Evolutionary conservation across 257 asterid genomes (phyloP).

Genomic region (Solanum lycopersicoides): DNA sequence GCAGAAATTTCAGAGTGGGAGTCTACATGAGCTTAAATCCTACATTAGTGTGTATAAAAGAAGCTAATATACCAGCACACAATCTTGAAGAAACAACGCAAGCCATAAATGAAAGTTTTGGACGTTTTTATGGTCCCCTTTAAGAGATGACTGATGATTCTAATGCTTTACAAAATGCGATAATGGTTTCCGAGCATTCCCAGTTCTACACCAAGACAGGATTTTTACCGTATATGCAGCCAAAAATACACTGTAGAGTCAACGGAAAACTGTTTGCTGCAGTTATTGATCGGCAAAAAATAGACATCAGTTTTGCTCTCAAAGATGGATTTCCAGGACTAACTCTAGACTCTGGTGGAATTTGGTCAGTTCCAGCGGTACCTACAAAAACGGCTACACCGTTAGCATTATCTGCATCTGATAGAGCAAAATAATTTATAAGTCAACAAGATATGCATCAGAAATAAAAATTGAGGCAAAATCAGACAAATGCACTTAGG

Average conservation of each 20-base stretch:
- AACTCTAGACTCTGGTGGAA: slow-evolving; percentile 62
- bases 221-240: slow-evolving; percentile 71
- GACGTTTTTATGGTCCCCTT: neutral
- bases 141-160: neutral
- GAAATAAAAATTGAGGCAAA: neutral
- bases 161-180: neutral
- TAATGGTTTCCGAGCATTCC: neutral
- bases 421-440: neutral
- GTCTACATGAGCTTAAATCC: neutral
- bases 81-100: neutral
- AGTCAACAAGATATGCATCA: neutral
- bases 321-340: slow-evolving; percentile 57
- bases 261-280: slow-evolving; percentile 93
- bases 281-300: slow-evolving; percentile 81
- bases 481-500: neutral
- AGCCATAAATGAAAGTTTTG: neutral
- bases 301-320: slow-evolving; percentile 70
- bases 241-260: slow-evolving; percentile 90
- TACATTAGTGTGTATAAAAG: neutral
- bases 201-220: neutral
- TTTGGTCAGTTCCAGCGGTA: slow-evolving; percentile 41
- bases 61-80: neutral
- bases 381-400: slow-evolving; percentile 37
- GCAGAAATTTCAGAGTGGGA: neutral
- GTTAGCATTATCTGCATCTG: neutral